These are phyloP conservation scores for Panicum hallii DNA, from an alignment of 202 grass and related monocot genomes.

Conservation along the genomic window DNA sequence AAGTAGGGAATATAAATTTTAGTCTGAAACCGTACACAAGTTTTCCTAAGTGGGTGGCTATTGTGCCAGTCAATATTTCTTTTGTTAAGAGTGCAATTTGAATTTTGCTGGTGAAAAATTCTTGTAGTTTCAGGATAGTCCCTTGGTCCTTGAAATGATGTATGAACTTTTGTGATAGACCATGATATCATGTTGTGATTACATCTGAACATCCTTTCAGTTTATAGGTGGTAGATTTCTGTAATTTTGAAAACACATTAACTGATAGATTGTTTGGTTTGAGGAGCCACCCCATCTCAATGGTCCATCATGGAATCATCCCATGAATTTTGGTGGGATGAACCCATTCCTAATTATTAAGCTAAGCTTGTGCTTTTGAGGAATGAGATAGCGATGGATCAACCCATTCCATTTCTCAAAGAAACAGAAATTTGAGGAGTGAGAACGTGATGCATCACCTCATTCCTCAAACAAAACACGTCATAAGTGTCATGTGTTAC, in stretches of 20 bases:
- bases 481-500: neutral
- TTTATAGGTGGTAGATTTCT: conserved; percentile 16
- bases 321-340: neutral
- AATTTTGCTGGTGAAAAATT: neutral
- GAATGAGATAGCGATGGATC: neutral
- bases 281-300: neutral
- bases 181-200: neutral
- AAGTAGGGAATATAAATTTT: neutral
- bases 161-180: neutral
- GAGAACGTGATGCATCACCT: neutral
- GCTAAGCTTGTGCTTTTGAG: neutral
- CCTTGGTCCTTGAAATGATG: neutral
- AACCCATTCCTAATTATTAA: neutral
- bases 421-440: neutral
- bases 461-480: neutral
- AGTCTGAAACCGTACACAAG: neutral
- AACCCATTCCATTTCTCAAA: neutral
- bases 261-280: neutral
- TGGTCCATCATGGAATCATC: neutral
- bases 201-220: neutral
- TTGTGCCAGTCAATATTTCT: neutral
- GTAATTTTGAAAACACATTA: neutral
- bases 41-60: neutral
- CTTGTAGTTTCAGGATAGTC: neutral
- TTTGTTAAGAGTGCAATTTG: neutral